Percentiles rank a stretch among this genome's conserved stretches.
Evolutionary conservation across 1,284 basidiomycete species (phyloP).

Genomic region (Sanguinoderma infundibulare): DNA sequence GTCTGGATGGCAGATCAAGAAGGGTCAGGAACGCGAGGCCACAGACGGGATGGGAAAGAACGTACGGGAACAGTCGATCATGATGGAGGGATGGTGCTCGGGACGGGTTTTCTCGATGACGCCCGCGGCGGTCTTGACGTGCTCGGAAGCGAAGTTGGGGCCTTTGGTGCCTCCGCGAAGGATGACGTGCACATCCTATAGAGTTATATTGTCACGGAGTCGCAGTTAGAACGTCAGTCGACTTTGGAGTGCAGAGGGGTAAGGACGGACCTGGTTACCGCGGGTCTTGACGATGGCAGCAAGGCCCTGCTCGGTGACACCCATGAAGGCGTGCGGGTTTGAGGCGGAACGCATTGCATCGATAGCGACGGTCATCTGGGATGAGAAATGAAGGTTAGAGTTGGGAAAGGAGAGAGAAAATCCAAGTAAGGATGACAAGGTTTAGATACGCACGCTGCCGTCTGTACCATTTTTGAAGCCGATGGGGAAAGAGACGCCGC

Average conservation of each 20-base stretch:
- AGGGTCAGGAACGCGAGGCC: background rate
- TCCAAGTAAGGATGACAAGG: background rate
- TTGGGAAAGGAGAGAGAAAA: background rate
- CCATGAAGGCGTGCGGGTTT: constrained; percentile 97
- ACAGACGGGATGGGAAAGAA: constrained; percentile 15
- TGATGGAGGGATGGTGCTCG: constrained; percentile 70
- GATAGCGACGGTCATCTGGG: constrained; percentile 73
- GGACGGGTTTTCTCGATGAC: constrained; percentile 77
- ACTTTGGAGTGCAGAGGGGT: background rate
- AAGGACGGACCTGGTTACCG: constrained; percentile 63
- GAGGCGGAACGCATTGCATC: constrained; percentile 96
- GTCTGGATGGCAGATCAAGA: too few relatives aligned
- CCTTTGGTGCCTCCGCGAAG: constrained; percentile 89
- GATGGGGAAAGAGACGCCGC: constrained; percentile 89
- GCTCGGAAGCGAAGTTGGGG: constrained; percentile 82
- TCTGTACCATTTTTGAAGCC: constrained; percentile 99
- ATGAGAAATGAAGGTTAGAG: background rate
- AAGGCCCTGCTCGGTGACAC: constrained; percentile 94
- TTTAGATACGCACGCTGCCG: constrained; percentile 66
- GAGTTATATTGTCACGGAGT: background rate
- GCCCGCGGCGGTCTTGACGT: constrained; percentile 74
- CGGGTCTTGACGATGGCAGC: constrained; percentile 95
- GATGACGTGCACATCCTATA: constrained; percentile 87
- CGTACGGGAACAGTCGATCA: constrained; percentile 85
- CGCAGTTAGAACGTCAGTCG: background rate